Percentiles rank a stretch among this genome's conserved stretches.
Evolutionary conservation across 78 protist genomes (phyloP).

Genomic region (Dictyostelium brefeldianum): DNA sequence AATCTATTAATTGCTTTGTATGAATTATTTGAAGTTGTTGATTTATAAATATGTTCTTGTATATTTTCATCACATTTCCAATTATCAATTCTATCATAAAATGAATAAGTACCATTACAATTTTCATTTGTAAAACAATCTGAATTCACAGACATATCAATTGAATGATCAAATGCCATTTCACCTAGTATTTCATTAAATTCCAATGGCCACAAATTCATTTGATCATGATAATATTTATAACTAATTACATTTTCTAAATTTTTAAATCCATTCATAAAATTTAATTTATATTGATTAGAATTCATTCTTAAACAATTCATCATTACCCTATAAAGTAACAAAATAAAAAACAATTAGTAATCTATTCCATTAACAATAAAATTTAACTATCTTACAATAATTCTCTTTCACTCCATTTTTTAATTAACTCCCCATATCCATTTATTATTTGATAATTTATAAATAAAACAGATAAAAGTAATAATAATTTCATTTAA

Average conservation of each 20-base stretch:
- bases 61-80: conserved; percentile 36
- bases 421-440: neutral
- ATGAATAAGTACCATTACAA: conserved; percentile 7
- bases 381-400: no score
- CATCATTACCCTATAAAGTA: neutral
- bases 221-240: neutral
- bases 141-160: neutral
- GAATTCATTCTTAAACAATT: neutral
- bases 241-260: neutral
- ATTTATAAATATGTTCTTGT: conserved; percentile 13
- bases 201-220: neutral
- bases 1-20: conserved; percentile 8
- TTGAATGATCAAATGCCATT: neutral
- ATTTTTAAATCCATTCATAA: conserved; percentile 7
- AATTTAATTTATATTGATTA: conserved; percentile 2
- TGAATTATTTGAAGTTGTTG: neutral
- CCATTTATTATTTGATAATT: neutral
- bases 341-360: no score
- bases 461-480: neutral
- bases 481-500: neutral
- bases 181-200: neutral
- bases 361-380: no score
- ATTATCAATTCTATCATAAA: neutral
- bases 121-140: conserved; percentile 14
- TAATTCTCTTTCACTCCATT: neutral